These are phyloP conservation scores for Pleurotus giganteus DNA, from an alignment of 768 basidiomycete genomes.

Conservation along the genomic window DNA sequence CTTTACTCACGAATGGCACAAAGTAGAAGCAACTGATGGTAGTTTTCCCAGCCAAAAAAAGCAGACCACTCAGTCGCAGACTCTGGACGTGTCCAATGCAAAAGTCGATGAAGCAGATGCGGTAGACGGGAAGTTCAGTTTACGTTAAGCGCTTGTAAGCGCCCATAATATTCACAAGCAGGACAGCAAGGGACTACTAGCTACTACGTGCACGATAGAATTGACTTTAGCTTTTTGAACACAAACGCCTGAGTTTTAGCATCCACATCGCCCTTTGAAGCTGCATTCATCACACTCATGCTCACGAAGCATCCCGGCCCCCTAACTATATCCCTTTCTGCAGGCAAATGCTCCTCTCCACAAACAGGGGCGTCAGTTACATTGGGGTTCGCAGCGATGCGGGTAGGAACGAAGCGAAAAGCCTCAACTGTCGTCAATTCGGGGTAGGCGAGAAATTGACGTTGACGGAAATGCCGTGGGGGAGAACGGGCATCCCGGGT, in stretches of 20 bases:
- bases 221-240: slow-evolving; percentile 15
- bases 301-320: slow-evolving; percentile 25
- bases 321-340: slow-evolving; percentile 22
- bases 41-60: too few species aligned
- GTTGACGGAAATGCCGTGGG: slow-evolving; percentile 28
- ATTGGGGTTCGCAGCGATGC: slow-evolving; percentile 21
- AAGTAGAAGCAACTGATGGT: too few species aligned
- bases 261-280: slow-evolving; percentile 29
- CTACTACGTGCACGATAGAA: slow-evolving; percentile 16
- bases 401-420: slow-evolving; percentile 31
- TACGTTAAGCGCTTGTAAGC: too few species aligned
- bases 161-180: neutral
- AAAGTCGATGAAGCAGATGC: too few species aligned
- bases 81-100: too few species aligned
- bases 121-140: too few species aligned
- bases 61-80: too few species aligned
- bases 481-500: slow-evolving; percentile 24
- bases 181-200: too few species aligned
- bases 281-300: slow-evolving; percentile 27
- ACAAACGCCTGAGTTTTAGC: slow-evolving; percentile 26
- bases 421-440: slow-evolving; percentile 21
- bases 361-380: slow-evolving; percentile 30
- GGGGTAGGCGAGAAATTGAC: slow-evolving; percentile 32
- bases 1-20: too few species aligned
- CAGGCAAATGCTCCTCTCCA: slow-evolving; percentile 27